Evolutionary conservation across 805 yeast species (phyloP).

Genomic region (Barnettozyma californica): DNA sequence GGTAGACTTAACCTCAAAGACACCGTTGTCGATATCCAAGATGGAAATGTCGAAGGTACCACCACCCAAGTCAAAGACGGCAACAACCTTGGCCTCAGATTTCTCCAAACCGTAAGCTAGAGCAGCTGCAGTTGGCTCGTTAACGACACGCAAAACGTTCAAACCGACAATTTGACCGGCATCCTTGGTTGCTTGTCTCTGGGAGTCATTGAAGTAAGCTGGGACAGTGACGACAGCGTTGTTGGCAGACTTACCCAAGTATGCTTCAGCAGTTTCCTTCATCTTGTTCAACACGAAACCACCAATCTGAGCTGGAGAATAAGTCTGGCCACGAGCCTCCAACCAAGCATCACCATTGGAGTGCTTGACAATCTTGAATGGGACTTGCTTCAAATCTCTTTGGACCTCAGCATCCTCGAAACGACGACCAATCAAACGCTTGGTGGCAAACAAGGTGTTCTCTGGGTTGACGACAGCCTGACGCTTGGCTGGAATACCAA

Average conservation of each 20-base stretch:
- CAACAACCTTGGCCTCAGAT: conserved; percentile 71
- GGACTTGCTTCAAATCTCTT: conserved; percentile 57
- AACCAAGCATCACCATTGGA: conserved; percentile 69
- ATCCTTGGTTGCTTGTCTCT: conserved; percentile 18
- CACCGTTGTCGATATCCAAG: conserved; percentile 90
- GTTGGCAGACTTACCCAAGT: conserved; percentile 45
- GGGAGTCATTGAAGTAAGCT: conserved; percentile 18
- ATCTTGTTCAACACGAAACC: conserved; percentile 59
- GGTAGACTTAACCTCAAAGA: conserved; percentile 92
- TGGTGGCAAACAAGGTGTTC: conserved; percentile 78
- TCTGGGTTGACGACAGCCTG: conserved; percentile 75
- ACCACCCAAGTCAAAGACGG: conserved; percentile 93
- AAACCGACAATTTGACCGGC: conserved; percentile 17
- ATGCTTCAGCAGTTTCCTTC: conserved; percentile 60
- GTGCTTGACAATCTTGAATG: conserved; percentile 58
- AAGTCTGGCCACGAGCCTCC: conserved; percentile 35
- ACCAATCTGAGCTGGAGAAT: conserved; percentile 71
- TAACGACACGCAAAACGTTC: conserved; percentile 16
- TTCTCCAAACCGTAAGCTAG: conserved; percentile 91
- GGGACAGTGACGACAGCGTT: conserved; percentile 57
- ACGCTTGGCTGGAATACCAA: conserved; percentile 73
- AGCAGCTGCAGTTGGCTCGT: conserved; percentile 71
- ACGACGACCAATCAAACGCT: conserved; percentile 74
- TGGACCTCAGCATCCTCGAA: conserved; percentile 69
- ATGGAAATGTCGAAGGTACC: conserved; percentile 96